Percentiles rank a stretch among this genome's conserved stretches.
phyloP scores from a whole-genome alignment of 2,329 filamentous ascomycete genomes.

The Claviceps sp. region DNA sequence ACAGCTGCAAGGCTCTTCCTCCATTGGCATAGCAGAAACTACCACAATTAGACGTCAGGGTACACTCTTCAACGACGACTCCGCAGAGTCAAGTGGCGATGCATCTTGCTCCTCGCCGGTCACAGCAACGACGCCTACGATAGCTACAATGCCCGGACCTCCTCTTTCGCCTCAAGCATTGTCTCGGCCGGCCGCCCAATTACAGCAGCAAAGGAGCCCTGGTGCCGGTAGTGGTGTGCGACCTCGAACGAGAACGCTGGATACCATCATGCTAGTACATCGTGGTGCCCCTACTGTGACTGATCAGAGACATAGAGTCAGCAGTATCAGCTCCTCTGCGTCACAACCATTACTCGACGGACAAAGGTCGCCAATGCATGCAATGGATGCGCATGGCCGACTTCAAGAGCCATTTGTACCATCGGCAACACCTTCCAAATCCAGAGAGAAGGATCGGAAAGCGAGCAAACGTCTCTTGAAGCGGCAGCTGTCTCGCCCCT shows the following conservation, averaged over 20 bases:
- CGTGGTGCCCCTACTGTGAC: slow-evolving; percentile 21
- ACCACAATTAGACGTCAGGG: slow-evolving; percentile 39
- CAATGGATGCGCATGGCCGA: slow-evolving; percentile 25
- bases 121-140: slow-evolving; percentile 3
- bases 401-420: slow-evolving; percentile 22
- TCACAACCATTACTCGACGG: slow-evolving; percentile 41
- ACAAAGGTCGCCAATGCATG: slow-evolving; percentile 25
- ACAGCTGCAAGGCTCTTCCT: slow-evolving; percentile 20
- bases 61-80: slow-evolving; percentile 46
- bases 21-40: slow-evolving; percentile 18
- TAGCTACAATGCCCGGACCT: neutral
- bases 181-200: slow-evolving; percentile 3
- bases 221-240: slow-evolving; percentile 25
- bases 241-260: slow-evolving; percentile 45
- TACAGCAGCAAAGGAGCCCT: slow-evolving; percentile 18
- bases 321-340: slow-evolving; percentile 53
- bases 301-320: slow-evolving; percentile 50
- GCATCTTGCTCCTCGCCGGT: slow-evolving; percentile 25
- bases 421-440: slow-evolving; percentile 5
- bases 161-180: neutral
- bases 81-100: slow-evolving; percentile 20
- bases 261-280: slow-evolving; percentile 38
- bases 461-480: slow-evolving; percentile 40
- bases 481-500: slow-evolving; percentile 40
- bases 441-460: slow-evolving; percentile 26